Evolutionary conservation across 345 rosid genomes (phyloP), one percentile per base, ranked within the genome.

Genomic region (Camelina neglecta): DNA sequence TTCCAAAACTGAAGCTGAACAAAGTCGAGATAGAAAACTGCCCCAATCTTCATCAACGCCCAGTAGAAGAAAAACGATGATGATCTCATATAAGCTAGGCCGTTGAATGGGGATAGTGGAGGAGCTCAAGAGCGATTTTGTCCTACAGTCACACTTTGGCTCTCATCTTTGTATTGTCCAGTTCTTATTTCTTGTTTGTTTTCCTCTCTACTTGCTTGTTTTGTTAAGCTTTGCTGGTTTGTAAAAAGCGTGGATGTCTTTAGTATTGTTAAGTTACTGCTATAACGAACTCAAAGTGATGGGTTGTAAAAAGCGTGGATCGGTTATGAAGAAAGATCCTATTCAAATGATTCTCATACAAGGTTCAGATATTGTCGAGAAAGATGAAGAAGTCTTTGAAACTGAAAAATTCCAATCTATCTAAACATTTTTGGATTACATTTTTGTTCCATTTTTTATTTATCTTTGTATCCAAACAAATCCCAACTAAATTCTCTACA

Each of bases 1-100:
- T 49, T 49, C 54, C 54, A 18, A 49, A 49, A 49, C 54, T 49
- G 54, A 49, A 49, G 54, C 24, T 49, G 54, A 49, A 49, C 54
- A 8, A 8, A 49, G 54, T 49, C 54, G 54, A 49, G 8, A 49
- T 49, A 7, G 54, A 49, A 18, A 18, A 49, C 11, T 49, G 54
- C 23, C 54, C 54, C 11, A 49, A 49, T 16, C 54, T 49, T 49
- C 54, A 49, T 8, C 54, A 7, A 49, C 54, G 24, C 8, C 54
- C 24, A 8, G 3, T 16, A 7, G 23, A 49, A 49, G 54, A 8
- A 16, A 49, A 6, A 6, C 9, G 0, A 47, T 47, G 50, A 47
- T 47, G 20, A 49, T 49, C 10, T 49, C 54, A 49, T 49, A 49
- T 49, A 18, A 49, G 54, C 5, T 35, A 35, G 38, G 2, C 38